Conservation (phyloP, 2,329 filamentous ascomycete genomes). For the Lachnellula hyalina region DNA sequence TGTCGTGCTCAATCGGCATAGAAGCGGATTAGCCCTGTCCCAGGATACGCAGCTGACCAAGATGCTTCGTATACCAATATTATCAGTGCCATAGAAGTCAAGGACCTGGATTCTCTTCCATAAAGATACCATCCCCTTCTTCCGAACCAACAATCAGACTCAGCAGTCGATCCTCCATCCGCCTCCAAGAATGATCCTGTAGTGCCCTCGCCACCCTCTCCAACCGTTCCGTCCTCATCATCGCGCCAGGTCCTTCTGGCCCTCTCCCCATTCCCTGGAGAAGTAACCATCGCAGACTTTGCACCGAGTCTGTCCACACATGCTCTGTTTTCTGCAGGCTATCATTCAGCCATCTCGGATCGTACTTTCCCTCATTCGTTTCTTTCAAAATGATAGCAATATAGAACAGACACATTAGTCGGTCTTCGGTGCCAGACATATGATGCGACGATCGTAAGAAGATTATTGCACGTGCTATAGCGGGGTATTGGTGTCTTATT, state of each 20-base stretch:
- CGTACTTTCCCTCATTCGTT: not conserved
- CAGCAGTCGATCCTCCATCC: not conserved
- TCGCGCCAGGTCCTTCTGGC: not conserved
- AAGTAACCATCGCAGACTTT: not conserved
- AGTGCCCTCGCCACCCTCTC: not conserved
- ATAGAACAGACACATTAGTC: slow-evolving; percentile 4
- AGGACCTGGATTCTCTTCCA: not conserved
- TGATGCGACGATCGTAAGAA: not conserved
- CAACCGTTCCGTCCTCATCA: not conserved
- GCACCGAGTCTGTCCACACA: not conserved
- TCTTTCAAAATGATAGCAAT: slow-evolving; percentile 2
- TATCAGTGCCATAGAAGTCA: not conserved
- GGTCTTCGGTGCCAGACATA: not conserved
- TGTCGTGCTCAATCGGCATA: not conserved
- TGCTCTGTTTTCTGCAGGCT: not conserved
- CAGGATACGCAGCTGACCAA: not conserved
- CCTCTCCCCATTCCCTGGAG: not conserved
- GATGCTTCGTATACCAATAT: not conserved
- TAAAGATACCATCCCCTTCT: not conserved
- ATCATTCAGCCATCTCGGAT: not conserved
- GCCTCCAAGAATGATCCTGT: slow-evolving; percentile 7
- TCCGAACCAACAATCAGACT: not conserved
- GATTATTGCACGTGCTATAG: not conserved
- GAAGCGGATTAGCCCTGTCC: not conserved
- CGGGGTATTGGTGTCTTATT: not conserved